Conservation (phyloP, 2,329 filamentous ascomycete genomes). For the Fusarium mangiferae region DNA sequence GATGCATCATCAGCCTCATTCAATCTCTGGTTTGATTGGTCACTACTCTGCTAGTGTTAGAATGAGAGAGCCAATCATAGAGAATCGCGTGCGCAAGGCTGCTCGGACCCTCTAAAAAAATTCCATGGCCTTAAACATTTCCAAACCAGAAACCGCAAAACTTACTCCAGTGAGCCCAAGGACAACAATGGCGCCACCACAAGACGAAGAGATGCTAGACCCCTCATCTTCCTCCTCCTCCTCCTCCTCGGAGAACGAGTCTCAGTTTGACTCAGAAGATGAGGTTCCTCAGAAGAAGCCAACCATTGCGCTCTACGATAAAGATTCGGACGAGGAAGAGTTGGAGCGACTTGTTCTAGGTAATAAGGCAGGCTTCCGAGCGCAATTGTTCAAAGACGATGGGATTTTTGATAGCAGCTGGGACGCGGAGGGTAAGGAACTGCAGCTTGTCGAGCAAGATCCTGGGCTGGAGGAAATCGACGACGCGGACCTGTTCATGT, state of each 20-base stretch:
- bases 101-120: slow-evolving; percentile 47
- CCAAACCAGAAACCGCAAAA: slow-evolving; percentile 27
- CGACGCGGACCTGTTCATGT: slow-evolving; percentile 86
- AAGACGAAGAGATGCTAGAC: slow-evolving; percentile 44
- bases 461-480: slow-evolving; percentile 70
- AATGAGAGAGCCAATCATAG: slow-evolving; percentile 25
- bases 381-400: slow-evolving; percentile 72
- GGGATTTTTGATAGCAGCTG: slow-evolving; percentile 47
- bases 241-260: slow-evolving; percentile 46
- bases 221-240: slow-evolving; percentile 43
- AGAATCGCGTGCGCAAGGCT: slow-evolving; percentile 44
- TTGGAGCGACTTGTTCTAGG: slow-evolving; percentile 91
- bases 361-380: slow-evolving; percentile 82
- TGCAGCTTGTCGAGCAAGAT: slow-evolving; percentile 56
- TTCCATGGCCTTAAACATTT: slow-evolving; percentile 38
- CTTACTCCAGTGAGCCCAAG: slow-evolving; percentile 14
- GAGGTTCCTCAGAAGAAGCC: slow-evolving; percentile 44
- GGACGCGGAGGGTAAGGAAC: slow-evolving; percentile 48
- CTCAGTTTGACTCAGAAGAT: slow-evolving; percentile 46
- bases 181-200: slow-evolving; percentile 47
- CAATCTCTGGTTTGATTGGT: slow-evolving; percentile 29
- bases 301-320: slow-evolving; percentile 60
- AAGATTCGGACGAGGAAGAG: slow-evolving; percentile 85
- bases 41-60: slow-evolving; percentile 1
- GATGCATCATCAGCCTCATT: slow-evolving; percentile 35